Percentiles rank a stretch among this genome's conserved stretches.
Evolutionary conservation across 805 yeast species (phyloP).

Genomic region (Candida coquimbonensis): DNA sequence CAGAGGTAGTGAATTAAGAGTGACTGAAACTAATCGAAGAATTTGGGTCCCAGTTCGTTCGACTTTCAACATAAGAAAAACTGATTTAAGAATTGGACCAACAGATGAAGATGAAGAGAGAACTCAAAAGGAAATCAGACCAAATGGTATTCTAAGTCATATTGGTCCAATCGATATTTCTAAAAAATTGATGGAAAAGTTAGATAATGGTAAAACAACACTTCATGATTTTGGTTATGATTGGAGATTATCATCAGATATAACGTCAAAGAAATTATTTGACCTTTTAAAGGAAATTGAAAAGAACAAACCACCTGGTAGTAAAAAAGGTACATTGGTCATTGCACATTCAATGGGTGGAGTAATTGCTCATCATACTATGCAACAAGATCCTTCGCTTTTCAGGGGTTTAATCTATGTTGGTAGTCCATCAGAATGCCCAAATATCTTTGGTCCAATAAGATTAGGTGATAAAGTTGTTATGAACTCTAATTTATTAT

Average conservation of each 20-base stretch:
- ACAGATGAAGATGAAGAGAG: conserved; percentile 57
- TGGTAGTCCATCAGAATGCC: conserved; percentile 80
- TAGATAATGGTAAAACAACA: conserved; percentile 52
- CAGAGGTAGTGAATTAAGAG: conserved; percentile 74
- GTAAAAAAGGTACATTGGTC: conserved; percentile 51
- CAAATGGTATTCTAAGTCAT: conserved; percentile 74
- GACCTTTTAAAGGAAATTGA: conserved; percentile 39
- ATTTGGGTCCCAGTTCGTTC: conserved; percentile 88
- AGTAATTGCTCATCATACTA: conserved; percentile 68
- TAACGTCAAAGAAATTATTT: conserved; percentile 44
- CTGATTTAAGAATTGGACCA: conserved; percentile 70
- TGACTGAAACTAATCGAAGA: conserved; percentile 52
- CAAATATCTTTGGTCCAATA: conserved; percentile 81
- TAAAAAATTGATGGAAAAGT: conserved; percentile 46
- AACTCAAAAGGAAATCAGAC: conserved; percentile 46
- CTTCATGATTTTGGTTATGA: conserved; percentile 85
- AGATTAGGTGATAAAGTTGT: conserved; percentile 76
- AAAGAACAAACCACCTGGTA: conserved; percentile 33
- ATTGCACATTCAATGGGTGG: conserved; percentile 97
- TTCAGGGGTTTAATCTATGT: conserved; percentile 74
- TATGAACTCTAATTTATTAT: conserved; percentile 63
- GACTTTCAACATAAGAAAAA: conserved; percentile 66
- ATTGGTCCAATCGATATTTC: conserved; percentile 86
- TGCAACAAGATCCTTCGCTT: conserved; percentile 59
- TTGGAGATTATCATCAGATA: conserved; percentile 74